A percentile compares a stretch with the other conserved stretches of the same genome.
phyloP scores from a whole-genome alignment of 768 basidiomycete genomes.

The Royoungia palumana region DNA sequence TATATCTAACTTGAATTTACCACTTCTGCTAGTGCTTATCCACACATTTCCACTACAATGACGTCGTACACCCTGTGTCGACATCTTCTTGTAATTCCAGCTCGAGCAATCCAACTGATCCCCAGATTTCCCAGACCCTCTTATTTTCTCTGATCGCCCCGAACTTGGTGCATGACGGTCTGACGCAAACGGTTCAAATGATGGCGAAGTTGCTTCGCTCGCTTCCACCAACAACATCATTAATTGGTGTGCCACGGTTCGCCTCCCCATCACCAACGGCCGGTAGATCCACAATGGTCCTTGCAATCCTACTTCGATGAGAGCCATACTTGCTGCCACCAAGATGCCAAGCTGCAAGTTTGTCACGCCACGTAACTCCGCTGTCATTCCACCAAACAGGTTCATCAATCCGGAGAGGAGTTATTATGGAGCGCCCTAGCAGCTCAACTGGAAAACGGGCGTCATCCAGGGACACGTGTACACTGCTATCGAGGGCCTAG shows the following conservation, averaged over 20 bases:
- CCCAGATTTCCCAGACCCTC: slow-evolving; percentile 36
- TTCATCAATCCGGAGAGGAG: slow-evolving; percentile 55
- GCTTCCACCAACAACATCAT: slow-evolving; percentile 72
- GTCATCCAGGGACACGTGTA: slow-evolving; percentile 60
- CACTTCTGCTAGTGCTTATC: slow-evolving; percentile 15
- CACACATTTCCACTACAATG: slow-evolving; percentile 10
- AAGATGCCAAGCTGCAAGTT: slow-evolving; percentile 59
- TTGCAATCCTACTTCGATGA: slow-evolving; percentile 63
- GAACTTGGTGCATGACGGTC: slow-evolving; percentile 56
- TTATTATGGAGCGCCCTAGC: slow-evolving; percentile 56
- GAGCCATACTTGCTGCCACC: slow-evolving; percentile 46
- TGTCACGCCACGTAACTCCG: slow-evolving; percentile 42
- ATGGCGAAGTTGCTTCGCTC: slow-evolving; percentile 53
- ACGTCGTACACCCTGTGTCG: background rate
- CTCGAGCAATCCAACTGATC: slow-evolving; percentile 15
- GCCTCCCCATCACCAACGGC: slow-evolving; percentile 59
- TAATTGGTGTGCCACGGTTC: slow-evolving; percentile 54
- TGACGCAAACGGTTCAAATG: slow-evolving; percentile 23
- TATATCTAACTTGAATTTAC: slow-evolving; percentile 1
- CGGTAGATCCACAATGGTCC: slow-evolving; percentile 48
- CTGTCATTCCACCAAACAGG: slow-evolving; percentile 41
- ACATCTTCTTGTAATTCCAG: slow-evolving; percentile 4
- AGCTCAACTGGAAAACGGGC: slow-evolving; percentile 43
- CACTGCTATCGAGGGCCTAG: slow-evolving; percentile 54
- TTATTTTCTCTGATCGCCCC: slow-evolving; percentile 48